A percentile compares a stretch with the other conserved stretches of the same genome.
These are phyloP conservation scores for Chytriomyces hyalinus DNA, from an alignment of 192 early-diverging fungal species.

Conservation along the genomic window DNA sequence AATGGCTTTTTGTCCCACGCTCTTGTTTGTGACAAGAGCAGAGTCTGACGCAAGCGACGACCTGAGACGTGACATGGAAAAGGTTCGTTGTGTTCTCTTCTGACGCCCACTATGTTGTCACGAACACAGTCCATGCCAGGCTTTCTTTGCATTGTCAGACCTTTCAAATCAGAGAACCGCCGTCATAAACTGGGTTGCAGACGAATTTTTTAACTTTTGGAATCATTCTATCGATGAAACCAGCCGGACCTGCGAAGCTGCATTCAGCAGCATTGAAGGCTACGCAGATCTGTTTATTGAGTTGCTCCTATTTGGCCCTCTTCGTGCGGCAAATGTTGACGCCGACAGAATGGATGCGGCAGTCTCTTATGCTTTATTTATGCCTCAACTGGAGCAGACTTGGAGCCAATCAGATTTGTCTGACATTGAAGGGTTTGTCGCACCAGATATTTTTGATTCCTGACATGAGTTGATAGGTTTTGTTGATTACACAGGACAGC, in stretches of 20 bases:
- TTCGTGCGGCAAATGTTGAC: conserved; percentile 50
- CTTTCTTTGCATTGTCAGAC: neutral
- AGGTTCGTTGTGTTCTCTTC: conserved; percentile 7
- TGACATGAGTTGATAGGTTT: neutral
- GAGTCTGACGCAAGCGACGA: neutral
- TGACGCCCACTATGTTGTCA: neutral
- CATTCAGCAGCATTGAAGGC: neutral
- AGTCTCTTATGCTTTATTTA: conserved; percentile 45
- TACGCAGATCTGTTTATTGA: conserved; percentile 40
- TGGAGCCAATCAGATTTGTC: neutral
- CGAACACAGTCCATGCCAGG: neutral
- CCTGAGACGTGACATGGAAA: neutral
- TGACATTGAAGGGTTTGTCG: neutral
- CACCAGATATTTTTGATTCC: neutral
- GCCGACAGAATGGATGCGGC: conserved; percentile 57
- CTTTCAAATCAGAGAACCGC: conserved; percentile 9
- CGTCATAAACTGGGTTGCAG: neutral
- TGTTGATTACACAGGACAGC: conserved; percentile 39
- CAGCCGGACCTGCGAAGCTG: neutral
- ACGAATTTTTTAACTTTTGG: conserved; percentile 8
- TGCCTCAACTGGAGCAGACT: neutral
- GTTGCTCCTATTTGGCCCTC: conserved; percentile 55
- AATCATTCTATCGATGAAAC: neutral
- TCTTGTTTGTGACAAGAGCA: neutral
- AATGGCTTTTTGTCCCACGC: conserved; percentile 15